Base-by-base conservation (phyloP, 148 eudicot species). In the Euryodendron excelsum region DNA sequence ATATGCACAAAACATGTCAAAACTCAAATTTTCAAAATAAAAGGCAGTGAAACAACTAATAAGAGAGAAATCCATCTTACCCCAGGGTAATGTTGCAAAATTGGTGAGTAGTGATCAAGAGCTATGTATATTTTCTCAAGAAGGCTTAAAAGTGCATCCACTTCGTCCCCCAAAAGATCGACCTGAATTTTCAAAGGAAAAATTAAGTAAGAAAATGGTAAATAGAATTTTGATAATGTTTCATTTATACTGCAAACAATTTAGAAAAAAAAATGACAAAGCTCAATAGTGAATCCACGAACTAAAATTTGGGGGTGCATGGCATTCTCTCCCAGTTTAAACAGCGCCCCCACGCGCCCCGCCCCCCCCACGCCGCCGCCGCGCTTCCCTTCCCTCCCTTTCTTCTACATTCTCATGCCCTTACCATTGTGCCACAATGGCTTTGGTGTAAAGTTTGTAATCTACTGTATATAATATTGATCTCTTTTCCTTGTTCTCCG, bases 111-210 rank as follows among this genome's bases (percentile, higher is more conserved):
- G 83, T 96, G 98, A 83, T 96, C 98, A 74, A 96, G 95, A 44
- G 90, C 99, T 25, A 96, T 90, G 79, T 91, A 96, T 56, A 96
- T 90, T 79, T 93, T 96, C 74, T 96, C 92, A 45, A 91, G 95
- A 64, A 93, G 91, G 74, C 90, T 82, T 75, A 87, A 73, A 60
- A 93, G 91, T 73, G 86, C 62, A 78, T 96, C 99, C 72, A 96
- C 99, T 80, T 93, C 90, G 84, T 96, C 99, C 21, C 98, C 99
- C 79, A 96, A 80, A 74, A 89, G 84, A 89, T 96, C 99, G 80
- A 96, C 99, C 99, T 96, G 86, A 67, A 84, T 63, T n/a, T n/a
- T 41, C 52, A 76, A 64, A 70, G 58, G 52, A 48, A 44, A n/a
- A 58, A 61, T 17, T 25, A 44, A 63, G 47, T 72, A 47, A 72